Conservation (phyloP, 768 basidiomycete genomes). For the Phaeotremella skinneri region DNA sequence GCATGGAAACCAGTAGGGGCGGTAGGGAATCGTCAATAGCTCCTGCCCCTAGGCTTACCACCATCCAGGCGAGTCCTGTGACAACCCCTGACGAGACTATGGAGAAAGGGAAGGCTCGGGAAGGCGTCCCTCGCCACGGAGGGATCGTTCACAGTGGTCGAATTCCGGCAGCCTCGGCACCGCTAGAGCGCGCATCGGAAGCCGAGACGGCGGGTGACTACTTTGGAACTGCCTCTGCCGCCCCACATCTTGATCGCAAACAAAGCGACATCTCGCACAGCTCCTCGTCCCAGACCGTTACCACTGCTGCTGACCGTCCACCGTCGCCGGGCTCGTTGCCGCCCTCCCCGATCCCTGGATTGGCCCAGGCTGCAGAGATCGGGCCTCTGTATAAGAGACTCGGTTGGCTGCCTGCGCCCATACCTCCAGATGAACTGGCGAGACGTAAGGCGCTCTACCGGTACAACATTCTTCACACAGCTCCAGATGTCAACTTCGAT, state of each 20-base stretch:
- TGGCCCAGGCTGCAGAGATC: conserved; percentile 27
- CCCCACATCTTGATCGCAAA: conserved; percentile 11
- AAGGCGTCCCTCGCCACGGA: conserved; percentile 48
- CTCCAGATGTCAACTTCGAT: conserved; percentile 84
- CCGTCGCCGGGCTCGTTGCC: background rate
- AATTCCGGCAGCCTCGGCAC: conserved; percentile 52
- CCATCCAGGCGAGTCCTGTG: conserved; percentile 39
- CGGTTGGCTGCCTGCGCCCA: conserved; percentile 66
- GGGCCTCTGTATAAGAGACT: conserved; percentile 36
- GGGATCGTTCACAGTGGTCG: conserved; percentile 19
- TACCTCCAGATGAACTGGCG: conserved; percentile 79
- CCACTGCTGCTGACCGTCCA: conserved; percentile 9
- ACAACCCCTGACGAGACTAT: conserved; percentile 55
- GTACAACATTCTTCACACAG: conserved; percentile 86
- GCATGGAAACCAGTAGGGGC: conserved; percentile 53
- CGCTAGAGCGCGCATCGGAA: conserved; percentile 66
- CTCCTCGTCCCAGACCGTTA: conserved; percentile 39
- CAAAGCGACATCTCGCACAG: conserved; percentile 17
- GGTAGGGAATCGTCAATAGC: conserved; percentile 42
- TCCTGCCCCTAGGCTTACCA: conserved; percentile 20
- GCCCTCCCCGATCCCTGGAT: conserved; percentile 8
- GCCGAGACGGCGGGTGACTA: conserved; percentile 52
- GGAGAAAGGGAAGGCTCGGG: conserved; percentile 32
- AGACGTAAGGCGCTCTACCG: conserved; percentile 81
- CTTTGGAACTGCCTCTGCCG: conserved; percentile 33